Conservation (phyloP, 768 basidiomycete species). For the Boletus tomentosulus region DNA sequence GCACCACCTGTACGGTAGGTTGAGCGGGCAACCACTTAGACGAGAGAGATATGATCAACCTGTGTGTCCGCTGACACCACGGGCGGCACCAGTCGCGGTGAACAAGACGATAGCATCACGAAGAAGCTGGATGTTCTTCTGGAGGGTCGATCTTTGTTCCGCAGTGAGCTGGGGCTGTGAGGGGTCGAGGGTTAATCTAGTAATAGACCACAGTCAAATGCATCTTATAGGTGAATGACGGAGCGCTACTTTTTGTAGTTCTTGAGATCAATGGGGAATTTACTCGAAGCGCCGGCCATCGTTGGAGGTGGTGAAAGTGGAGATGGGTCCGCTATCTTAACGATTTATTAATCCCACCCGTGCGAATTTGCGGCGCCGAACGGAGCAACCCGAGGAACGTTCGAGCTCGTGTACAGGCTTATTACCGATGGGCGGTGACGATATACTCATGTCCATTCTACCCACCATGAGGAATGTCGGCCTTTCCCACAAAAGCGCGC, state of each 20-base stretch:
- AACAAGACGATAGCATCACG: constrained; percentile 85
- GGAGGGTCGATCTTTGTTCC: constrained; percentile 57
- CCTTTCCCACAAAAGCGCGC: background rate
- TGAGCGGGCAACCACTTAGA: background rate
- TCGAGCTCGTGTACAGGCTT: constrained; percentile 6
- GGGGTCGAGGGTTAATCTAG: constrained; percentile 71
- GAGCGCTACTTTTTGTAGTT: constrained; percentile 63
- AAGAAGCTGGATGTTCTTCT: constrained; percentile 71
- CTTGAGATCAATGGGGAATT: constrained; percentile 76
- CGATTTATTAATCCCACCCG: constrained; percentile 22
- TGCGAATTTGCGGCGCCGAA: constrained; percentile 20
- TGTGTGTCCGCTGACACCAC: constrained; percentile 86
- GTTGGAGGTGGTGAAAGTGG: constrained; percentile 12
- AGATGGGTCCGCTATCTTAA: background rate
- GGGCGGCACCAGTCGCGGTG: constrained; percentile 80
- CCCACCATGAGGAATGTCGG: background rate
- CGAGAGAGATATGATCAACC: constrained; percentile 34
- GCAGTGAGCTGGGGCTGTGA: constrained; percentile 53
- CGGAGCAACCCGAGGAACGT: constrained; percentile 10
- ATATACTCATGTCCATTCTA: background rate
- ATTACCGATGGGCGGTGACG: background rate
- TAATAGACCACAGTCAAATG: constrained; percentile 8
- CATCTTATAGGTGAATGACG: background rate
- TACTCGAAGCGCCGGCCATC: constrained; percentile 39
- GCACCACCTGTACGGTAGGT: constrained; percentile 46